Evolutionary conservation across 164 flowering plant species (phyloP).

Genomic region (Platanus orientalis): DNA sequence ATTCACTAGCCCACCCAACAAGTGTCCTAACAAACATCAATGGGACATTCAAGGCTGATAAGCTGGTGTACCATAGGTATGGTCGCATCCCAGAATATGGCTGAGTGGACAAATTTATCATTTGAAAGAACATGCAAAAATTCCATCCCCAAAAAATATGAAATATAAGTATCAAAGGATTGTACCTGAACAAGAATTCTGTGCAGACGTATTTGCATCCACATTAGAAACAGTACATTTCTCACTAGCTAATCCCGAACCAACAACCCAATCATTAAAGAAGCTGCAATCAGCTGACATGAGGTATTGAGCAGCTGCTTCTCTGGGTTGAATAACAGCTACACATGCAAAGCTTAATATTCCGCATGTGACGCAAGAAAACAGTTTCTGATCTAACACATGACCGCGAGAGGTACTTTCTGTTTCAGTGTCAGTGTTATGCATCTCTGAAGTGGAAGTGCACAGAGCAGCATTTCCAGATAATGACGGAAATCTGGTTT

Average conservation of each 20-base stretch:
- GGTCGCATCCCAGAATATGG: not conserved
- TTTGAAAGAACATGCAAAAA: not conserved
- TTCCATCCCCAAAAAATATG: not conserved
- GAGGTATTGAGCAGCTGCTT: constrained; percentile 60
- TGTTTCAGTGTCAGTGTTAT: constrained; percentile 17
- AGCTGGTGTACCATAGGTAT: not conserved
- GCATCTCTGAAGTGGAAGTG: constrained; percentile 16
- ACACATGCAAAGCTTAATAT: constrained; percentile 78
- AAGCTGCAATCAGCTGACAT: constrained; percentile 73
- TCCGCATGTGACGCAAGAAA: constrained; percentile 95
- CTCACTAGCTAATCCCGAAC: constrained; percentile 31
- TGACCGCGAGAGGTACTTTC: constrained; percentile 28
- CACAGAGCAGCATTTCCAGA: constrained; percentile 19
- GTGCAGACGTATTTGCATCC: constrained; percentile 24
- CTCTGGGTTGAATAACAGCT: constrained; percentile 79
- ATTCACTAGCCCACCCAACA: not conserved
- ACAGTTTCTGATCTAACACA: constrained; percentile 63
- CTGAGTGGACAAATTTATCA: not conserved
- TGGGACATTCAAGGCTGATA: not conserved
- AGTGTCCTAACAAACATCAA: not conserved
- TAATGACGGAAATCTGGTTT: constrained; percentile 22
- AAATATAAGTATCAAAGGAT: constrained; percentile 1
- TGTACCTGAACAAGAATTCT: constrained; percentile 40
- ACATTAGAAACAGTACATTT: constrained; percentile 16
- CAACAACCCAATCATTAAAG: constrained; percentile 51